A percentile compares a stretch with the other conserved stretches of the same genome.
Conservation (phyloP, 2,329 filamentous ascomycete species). For the Neonectria faginata region DNA sequence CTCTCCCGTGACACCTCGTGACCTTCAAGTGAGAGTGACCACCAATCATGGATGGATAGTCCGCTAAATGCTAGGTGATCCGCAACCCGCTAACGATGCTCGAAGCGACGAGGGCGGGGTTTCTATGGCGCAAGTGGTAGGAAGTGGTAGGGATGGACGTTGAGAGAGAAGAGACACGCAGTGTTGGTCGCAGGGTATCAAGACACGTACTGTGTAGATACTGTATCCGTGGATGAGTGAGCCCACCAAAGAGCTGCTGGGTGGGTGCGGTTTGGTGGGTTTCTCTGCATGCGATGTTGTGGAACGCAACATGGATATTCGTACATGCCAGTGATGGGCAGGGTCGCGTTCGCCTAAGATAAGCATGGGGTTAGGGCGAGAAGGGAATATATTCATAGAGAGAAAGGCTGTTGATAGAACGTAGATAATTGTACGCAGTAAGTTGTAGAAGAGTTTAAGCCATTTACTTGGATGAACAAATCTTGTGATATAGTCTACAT, state of each 20-base stretch:
- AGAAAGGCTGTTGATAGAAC: background rate
- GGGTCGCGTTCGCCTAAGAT: background rate
- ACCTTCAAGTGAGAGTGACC: background rate
- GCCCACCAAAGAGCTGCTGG: background rate
- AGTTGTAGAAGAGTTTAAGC: background rate
- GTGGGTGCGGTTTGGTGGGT: background rate
- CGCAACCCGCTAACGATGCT: background rate
- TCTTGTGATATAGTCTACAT: no score
- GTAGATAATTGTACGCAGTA: background rate
- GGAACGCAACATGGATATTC: background rate
- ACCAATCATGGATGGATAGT: background rate
- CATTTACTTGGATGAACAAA: background rate
- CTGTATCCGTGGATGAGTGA: conserved; percentile 1
- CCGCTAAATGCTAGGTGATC: background rate
- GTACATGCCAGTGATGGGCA: background rate
- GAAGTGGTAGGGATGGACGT: background rate
- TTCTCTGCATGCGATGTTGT: conserved; percentile 1
- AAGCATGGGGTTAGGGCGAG: background rate
- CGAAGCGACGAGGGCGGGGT: background rate
- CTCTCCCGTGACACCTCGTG: background rate
- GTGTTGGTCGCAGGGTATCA: background rate
- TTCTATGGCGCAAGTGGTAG: background rate
- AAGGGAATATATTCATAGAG: background rate
- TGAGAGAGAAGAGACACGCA: background rate
- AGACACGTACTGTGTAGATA: conserved; percentile 3